These are phyloP conservation scores for Tricholoma sp. DNA, from an alignment of 768 basidiomycete species.

Conservation along the genomic window DNA sequence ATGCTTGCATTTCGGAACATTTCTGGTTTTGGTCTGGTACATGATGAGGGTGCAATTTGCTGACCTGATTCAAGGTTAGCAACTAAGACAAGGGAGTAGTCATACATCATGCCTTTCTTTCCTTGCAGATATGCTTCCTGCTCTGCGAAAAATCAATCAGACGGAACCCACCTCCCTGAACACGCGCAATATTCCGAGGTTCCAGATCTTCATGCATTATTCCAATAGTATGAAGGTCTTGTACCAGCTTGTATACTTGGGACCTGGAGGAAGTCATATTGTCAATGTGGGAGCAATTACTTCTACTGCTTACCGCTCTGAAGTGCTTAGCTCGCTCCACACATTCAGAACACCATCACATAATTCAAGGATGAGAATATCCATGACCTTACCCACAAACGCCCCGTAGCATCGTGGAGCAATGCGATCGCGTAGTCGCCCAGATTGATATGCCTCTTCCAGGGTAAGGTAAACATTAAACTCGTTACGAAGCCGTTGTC, in stretches of 20 bases:
- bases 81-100: no score
- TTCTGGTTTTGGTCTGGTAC: no score
- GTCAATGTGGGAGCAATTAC: constrained; percentile 12
- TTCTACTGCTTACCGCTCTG: constrained; percentile 14
- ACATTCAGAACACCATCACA: constrained; percentile 14
- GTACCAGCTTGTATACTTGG: constrained; percentile 16
- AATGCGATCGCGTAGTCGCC: constrained; percentile 12
- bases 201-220: constrained; percentile 16
- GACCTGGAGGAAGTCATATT: constrained; percentile 15
- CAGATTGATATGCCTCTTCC: constrained; percentile 14
- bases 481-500: constrained; percentile 16
- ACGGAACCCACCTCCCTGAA: constrained; percentile 14
- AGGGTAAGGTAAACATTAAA: constrained; percentile 16
- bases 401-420: constrained; percentile 17
- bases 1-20: no score
- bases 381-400: constrained; percentile 11
- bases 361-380: constrained; percentile 17
- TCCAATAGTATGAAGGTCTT: constrained; percentile 15
- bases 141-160: constrained; percentile 18
- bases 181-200: constrained; percentile 13
- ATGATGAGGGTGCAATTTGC: no score
- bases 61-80: no score
- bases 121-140: constrained; percentile 11
- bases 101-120: constrained; percentile 7
- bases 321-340: constrained; percentile 13